These are phyloP conservation scores for Scedosporium aurantiacum DNA, from an alignment of 2,329 filamentous ascomycete genomes.

Conservation along the genomic window DNA sequence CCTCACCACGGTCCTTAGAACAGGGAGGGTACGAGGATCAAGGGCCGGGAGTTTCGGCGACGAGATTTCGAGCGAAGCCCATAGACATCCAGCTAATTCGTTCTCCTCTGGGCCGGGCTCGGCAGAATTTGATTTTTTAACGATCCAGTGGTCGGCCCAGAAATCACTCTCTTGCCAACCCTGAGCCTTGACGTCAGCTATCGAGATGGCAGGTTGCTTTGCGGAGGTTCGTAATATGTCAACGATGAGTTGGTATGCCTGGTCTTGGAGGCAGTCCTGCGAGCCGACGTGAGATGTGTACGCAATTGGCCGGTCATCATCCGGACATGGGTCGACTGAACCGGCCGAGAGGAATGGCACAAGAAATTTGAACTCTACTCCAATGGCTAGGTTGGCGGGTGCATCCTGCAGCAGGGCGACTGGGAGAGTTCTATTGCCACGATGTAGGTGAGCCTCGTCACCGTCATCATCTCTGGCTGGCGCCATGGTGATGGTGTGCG, in stretches of 20 bases:
- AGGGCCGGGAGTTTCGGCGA: slow-evolving; percentile 22
- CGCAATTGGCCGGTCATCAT: slow-evolving; percentile 7
- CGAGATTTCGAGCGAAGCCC: slow-evolving; percentile 25
- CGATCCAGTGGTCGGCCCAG: slow-evolving; percentile 26
- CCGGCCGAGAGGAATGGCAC: slow-evolving; percentile 14
- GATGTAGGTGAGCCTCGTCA: neutral
- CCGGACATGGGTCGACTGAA: slow-evolving; percentile 2
- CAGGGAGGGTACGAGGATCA: slow-evolving; percentile 10
- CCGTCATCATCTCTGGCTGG: neutral
- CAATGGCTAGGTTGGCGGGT: slow-evolving; percentile 10
- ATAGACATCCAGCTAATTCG: slow-evolving; percentile 16
- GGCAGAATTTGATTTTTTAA: slow-evolving; percentile 30
- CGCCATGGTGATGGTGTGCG: neutral
- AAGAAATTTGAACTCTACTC: slow-evolving; percentile 23
- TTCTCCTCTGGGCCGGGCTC: slow-evolving; percentile 17
- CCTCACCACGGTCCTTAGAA: slow-evolving; percentile 16
- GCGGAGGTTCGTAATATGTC: slow-evolving; percentile 13
- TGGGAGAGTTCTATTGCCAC: neutral
- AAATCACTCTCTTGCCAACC: slow-evolving; percentile 18
- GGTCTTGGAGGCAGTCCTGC: slow-evolving; percentile 9
- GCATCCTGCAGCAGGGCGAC: slow-evolving; percentile 1
- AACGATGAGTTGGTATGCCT: slow-evolving; percentile 16
- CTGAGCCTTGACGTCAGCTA: slow-evolving; percentile 14
- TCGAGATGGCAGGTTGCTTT: slow-evolving; percentile 17
- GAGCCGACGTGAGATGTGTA: slow-evolving; percentile 1